Percentiles rank a stretch among this genome's conserved stretches.
Evolutionary conservation across 1,284 basidiomycete species (phyloP).

Genomic region (Ustilago xerochloae): DNA sequence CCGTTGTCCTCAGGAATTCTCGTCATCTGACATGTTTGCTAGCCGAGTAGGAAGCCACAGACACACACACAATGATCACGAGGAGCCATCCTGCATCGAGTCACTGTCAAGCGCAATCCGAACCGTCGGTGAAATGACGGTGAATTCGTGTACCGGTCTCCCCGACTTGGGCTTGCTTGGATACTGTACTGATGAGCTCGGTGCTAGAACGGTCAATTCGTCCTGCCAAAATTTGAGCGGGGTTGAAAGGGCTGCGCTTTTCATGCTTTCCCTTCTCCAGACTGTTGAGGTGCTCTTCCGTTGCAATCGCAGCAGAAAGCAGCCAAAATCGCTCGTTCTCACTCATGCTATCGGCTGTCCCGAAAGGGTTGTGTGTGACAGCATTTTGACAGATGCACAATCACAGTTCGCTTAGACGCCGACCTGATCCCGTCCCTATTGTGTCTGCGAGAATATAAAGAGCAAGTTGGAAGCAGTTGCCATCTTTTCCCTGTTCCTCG

Average conservation of each 20-base stretch:
- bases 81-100: too few relatives aligned
- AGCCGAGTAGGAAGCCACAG: too few relatives aligned
- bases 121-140: background rate
- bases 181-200: background rate
- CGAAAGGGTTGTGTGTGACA: background rate
- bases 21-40: background rate
- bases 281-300: too few relatives aligned
- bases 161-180: background rate
- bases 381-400: too few relatives aligned
- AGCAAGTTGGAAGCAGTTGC: background rate
- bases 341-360: background rate
- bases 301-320: too few relatives aligned
- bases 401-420: too few relatives aligned
- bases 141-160: background rate
- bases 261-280: background rate
- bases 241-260: background rate
- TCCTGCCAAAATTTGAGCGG: background rate
- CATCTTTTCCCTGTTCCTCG: background rate
- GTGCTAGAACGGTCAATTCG: background rate
- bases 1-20: background rate
- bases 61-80: too few relatives aligned
- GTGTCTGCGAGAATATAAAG: background rate
- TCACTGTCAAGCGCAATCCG: background rate
- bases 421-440: background rate
- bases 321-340: background rate